A percentile compares a stretch with the other conserved stretches of the same genome.
Evolutionary conservation across 2,329 filamentous ascomycete species (phyloP).

Genomic region (Colletotrichum sp.): DNA sequence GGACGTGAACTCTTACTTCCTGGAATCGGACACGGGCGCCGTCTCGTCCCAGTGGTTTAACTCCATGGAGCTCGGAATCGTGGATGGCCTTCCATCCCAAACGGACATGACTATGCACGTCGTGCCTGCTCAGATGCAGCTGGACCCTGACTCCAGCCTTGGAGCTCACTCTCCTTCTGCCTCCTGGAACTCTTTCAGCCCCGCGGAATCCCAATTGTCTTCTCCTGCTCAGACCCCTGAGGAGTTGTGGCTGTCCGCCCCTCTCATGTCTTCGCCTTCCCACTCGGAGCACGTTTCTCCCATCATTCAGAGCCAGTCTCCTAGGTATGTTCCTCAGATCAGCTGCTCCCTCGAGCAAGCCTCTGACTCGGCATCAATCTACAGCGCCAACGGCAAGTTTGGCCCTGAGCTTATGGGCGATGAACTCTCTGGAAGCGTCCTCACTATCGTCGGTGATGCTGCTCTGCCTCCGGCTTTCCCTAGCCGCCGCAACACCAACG

Average conservation of each 20-base stretch:
- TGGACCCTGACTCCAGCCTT: slow-evolving; percentile 56
- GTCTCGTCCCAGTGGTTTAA: slow-evolving; percentile 57
- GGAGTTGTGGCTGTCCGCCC: slow-evolving; percentile 33
- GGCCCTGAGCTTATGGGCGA: slow-evolving; percentile 22
- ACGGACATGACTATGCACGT: slow-evolving; percentile 56
- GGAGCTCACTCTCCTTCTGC: slow-evolving; percentile 55
- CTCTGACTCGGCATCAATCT: slow-evolving; percentile 34
- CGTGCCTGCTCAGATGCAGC: slow-evolving; percentile 60
- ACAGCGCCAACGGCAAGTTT: slow-evolving; percentile 44
- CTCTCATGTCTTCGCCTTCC: slow-evolving; percentile 45
- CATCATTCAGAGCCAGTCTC: slow-evolving; percentile 54
- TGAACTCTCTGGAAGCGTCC: slow-evolving; percentile 19
- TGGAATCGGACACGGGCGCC: slow-evolving; percentile 53
- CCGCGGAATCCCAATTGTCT: slow-evolving; percentile 23
- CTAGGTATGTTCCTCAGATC: slow-evolving; percentile 51
- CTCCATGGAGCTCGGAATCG: slow-evolving; percentile 48
- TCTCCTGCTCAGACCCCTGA: slow-evolving; percentile 18
- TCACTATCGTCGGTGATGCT: slow-evolving; percentile 38
- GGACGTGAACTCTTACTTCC: slow-evolving; percentile 56
- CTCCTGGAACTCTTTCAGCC: slow-evolving; percentile 42
- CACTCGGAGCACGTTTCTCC: slow-evolving; percentile 55
- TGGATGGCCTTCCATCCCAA: slow-evolving; percentile 48
- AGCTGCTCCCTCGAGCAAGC: slow-evolving; percentile 21
- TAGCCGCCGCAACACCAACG: slow-evolving; percentile 53
- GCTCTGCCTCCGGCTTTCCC: slow-evolving; percentile 45